phyloP scores from a whole-genome alignment of 2,329 filamentous ascomycete species.

The Neopestalotiopsis sp. region DNA sequence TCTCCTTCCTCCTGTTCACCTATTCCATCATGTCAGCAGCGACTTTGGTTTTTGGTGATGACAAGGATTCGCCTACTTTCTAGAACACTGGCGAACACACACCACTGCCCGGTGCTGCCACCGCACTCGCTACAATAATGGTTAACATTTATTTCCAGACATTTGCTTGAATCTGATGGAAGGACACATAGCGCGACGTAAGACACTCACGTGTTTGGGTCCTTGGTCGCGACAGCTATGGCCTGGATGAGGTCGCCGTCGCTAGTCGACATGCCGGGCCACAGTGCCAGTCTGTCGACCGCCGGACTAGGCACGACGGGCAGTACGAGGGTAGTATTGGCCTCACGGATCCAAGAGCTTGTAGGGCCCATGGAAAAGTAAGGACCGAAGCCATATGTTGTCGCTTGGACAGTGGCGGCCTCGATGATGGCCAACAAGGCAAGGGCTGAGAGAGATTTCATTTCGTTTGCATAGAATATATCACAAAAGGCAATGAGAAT shows the following conservation, averaged over 20 bases:
- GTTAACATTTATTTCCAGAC: neutral
- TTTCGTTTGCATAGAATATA: neutral
- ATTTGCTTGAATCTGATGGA: no score
- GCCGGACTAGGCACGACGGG: constrained; percentile 32
- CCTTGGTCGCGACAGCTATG: constrained; percentile 34
- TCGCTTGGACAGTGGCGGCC: constrained; percentile 8
- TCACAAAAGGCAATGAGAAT: no score
- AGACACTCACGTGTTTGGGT: constrained; percentile 31
- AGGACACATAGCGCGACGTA: no score
- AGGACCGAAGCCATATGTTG: constrained; percentile 34
- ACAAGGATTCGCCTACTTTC: constrained; percentile 20
- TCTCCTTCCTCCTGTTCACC: neutral
- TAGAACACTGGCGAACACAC: constrained; percentile 37
- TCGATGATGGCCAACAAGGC: neutral
- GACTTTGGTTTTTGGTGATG: neutral
- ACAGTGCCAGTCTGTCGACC: constrained; percentile 35
- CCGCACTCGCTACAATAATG: constrained; percentile 32
- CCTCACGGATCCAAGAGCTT: constrained; percentile 36
- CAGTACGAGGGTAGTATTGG: constrained; percentile 35
- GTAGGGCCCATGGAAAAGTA: constrained; percentile 37
- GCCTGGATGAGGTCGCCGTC: constrained; percentile 38
- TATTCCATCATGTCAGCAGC: neutral
- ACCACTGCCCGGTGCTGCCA: constrained; percentile 35
- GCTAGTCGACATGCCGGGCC: constrained; percentile 39
- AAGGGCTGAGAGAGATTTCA: neutral